Conservation (phyloP, 2,329 filamentous ascomycete genomes). For the Emericellopsis cladophorae region DNA sequence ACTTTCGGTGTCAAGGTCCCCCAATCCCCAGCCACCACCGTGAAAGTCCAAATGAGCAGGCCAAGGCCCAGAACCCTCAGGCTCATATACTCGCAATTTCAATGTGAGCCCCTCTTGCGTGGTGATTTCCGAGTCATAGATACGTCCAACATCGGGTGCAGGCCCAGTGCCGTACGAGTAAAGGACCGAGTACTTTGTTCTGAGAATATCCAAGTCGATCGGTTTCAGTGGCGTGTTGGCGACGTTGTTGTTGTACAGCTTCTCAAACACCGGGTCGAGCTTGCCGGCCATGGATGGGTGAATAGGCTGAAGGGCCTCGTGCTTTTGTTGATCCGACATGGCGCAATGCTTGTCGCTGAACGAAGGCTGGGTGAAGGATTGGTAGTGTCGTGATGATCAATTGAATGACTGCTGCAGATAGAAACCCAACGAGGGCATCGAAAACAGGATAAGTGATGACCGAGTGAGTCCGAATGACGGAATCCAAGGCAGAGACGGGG, state of each 20-base stretch:
- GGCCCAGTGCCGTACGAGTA: constrained; percentile 30
- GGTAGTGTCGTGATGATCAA: too few species aligned
- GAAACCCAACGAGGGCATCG: too few species aligned
- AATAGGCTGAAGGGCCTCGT: constrained; percentile 34
- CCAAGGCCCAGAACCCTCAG: constrained; percentile 18
- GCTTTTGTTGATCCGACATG: constrained; percentile 5
- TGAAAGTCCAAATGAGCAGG: constrained; percentile 36
- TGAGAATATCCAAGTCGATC: constrained; percentile 23
- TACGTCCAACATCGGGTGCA: constrained; percentile 23
- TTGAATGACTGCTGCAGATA: too few species aligned
- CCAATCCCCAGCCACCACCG: constrained; percentile 35
- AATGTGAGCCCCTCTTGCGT: constrained; percentile 16
- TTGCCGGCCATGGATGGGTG: constrained; percentile 30
- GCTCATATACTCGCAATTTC: constrained; percentile 30
- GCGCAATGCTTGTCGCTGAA: too few species aligned
- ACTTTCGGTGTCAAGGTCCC: constrained; percentile 34
- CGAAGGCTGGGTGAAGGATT: too few species aligned
- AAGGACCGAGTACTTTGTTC: constrained; percentile 27
- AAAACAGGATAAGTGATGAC: too few species aligned
- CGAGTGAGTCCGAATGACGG: too few species aligned
- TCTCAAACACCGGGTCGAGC: constrained; percentile 31
- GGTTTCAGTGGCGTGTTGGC: constrained; percentile 24
- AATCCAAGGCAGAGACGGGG: too few species aligned
- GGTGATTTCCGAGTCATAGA: constrained; percentile 23
- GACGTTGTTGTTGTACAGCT: constrained; percentile 32